phyloP scores from a whole-genome alignment of 768 basidiomycete species.

The Leccinum sublutescens region DNA sequence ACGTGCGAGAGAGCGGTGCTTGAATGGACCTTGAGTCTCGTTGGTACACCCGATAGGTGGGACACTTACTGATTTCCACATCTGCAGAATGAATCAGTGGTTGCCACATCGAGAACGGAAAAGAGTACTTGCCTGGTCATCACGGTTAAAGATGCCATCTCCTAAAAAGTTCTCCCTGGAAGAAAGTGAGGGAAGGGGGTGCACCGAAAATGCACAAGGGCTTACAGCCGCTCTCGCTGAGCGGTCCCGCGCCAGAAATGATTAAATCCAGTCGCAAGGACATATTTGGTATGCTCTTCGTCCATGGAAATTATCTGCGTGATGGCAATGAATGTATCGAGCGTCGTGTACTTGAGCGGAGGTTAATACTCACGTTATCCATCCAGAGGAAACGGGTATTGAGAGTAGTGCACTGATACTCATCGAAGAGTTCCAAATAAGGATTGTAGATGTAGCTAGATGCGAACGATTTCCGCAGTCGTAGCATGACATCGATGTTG shows the following conservation, averaged over 20 bases:
- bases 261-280: slow-evolving; percentile 62
- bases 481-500: slow-evolving; percentile 67
- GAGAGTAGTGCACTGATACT: slow-evolving; percentile 68
- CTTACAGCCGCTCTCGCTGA: slow-evolving; percentile 68
- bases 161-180: slow-evolving; percentile 56
- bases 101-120: background rate
- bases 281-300: slow-evolving; percentile 63
- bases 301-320: slow-evolving; percentile 72
- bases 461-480: slow-evolving; percentile 52
- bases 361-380: slow-evolving; percentile 53
- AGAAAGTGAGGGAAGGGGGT: slow-evolving; percentile 10
- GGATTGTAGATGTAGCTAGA: slow-evolving; percentile 62
- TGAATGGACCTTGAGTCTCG: slow-evolving; percentile 9
- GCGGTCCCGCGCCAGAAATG: slow-evolving; percentile 64
- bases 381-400: slow-evolving; percentile 69
- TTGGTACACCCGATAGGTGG: background rate
- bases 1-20: slow-evolving; percentile 67
- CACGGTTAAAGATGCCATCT: slow-evolving; percentile 74
- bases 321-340: background rate
- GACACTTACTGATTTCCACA: slow-evolving; percentile 61
- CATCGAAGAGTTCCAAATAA: slow-evolving; percentile 64
- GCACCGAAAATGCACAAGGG: background rate
- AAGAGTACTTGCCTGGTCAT: slow-evolving; percentile 53
- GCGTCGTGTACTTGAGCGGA: background rate
- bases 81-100: slow-evolving; percentile 30